A percentile compares a stretch with the other conserved stretches of the same genome.
Evolutionary conservation across 805 yeast genomes (phyloP).

Genomic region (Wickerhamomyces hampshirensis): DNA sequence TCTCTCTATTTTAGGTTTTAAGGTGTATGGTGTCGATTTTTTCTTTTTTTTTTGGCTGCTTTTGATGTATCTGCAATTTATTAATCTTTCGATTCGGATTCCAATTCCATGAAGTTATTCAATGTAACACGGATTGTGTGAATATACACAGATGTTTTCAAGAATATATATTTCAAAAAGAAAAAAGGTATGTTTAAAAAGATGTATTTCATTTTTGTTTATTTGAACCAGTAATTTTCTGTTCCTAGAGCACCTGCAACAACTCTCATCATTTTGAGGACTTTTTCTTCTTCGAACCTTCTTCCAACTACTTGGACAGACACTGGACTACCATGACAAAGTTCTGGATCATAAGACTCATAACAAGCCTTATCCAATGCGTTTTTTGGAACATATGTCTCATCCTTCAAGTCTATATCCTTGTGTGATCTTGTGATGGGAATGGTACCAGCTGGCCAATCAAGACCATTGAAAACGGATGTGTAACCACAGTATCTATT

Average conservation of each 20-base stretch:
- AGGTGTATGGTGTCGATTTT: too few relatives aligned
- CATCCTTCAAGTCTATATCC: constrained; percentile 33
- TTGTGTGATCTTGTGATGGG: constrained; percentile 56
- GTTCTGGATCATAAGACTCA: constrained; percentile 44
- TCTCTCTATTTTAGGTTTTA: background rate
- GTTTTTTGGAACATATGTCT: constrained; percentile 26
- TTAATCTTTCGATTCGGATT: too few relatives aligned
- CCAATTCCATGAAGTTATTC: too few relatives aligned
- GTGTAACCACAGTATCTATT: constrained; percentile 39
- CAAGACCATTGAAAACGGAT: constrained; percentile 47
- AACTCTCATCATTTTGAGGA: constrained; percentile 25
- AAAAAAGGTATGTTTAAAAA: too few relatives aligned
- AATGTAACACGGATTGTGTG: too few relatives aligned
- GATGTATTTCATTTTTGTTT: too few relatives aligned
- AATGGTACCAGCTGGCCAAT: constrained; percentile 50
- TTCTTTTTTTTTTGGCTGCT: too few relatives aligned
- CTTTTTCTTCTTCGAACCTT: constrained; percentile 59
- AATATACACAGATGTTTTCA: too few relatives aligned
- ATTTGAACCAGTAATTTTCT: constrained; percentile 4
- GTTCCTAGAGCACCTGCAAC: constrained; percentile 1
- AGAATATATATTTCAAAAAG: too few relatives aligned
- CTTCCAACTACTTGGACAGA: constrained; percentile 63
- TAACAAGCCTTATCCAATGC: constrained; percentile 40
- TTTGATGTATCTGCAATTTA: too few relatives aligned
- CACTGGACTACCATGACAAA: constrained; percentile 55